A percentile compares a stretch with the other conserved stretches of the same genome.
phyloP scores from a whole-genome alignment of 106 monocot genomes.

The Acorus calamus region DNA sequence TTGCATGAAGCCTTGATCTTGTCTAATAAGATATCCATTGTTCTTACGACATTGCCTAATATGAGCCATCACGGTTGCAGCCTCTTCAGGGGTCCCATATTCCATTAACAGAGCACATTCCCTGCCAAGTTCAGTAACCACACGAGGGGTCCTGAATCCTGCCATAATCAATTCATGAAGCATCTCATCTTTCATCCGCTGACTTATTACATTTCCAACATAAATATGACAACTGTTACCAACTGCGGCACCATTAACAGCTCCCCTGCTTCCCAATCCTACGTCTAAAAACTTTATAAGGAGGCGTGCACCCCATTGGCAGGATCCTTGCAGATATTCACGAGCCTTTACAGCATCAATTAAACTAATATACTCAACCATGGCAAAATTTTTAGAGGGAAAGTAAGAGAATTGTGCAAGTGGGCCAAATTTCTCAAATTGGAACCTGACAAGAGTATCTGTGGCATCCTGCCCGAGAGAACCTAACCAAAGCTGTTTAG shows the following conservation, averaged over 20 bases:
- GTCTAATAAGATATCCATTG: constrained; percentile 9
- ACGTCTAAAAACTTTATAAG: constrained; percentile 69
- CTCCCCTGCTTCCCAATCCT: constrained; percentile 63
- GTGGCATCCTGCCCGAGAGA: constrained; percentile 52
- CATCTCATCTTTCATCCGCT: constrained; percentile 63
- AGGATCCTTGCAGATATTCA: constrained; percentile 81
- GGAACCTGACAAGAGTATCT: constrained; percentile 47
- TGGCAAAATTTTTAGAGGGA: constrained; percentile 59
- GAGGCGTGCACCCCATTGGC: constrained; percentile 54
- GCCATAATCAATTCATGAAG: constrained; percentile 34
- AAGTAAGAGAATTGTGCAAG: constrained; percentile 41
- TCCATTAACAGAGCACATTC: constrained; percentile 74
- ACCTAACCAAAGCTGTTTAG: constrained; percentile 77
- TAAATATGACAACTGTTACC: constrained; percentile 84
- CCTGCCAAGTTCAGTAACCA: constrained; percentile 51
- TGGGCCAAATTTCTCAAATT: constrained; percentile 87
- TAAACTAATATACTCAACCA: constrained; percentile 70
- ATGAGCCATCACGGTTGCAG: constrained; percentile 41
- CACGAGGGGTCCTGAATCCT: constrained; percentile 35
- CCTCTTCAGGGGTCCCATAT: constrained; percentile 66
- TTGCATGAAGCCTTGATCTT: constrained; percentile 1
- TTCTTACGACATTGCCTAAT: constrained; percentile 40
- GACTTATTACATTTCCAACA: constrained; percentile 50
- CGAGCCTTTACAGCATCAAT: constrained; percentile 86
- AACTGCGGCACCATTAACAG: constrained; percentile 43